Conservation (phyloP, 75 land plant genomes). For the Adiantum capillusveneris region DNA sequence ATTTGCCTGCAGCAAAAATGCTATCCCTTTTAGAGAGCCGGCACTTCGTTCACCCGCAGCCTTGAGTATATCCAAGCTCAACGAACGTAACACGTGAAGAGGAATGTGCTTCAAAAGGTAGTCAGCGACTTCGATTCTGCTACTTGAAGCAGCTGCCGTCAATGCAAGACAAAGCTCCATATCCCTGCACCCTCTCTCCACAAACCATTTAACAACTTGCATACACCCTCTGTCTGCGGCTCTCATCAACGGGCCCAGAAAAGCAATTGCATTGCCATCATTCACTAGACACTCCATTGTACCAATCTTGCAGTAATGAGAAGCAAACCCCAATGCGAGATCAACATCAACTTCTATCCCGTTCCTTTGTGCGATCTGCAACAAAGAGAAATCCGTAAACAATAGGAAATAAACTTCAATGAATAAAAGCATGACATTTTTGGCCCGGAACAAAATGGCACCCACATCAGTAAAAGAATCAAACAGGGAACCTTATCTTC, state of each 20-base stretch:
- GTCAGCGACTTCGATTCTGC: conserved; percentile 61
- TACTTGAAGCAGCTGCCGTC: conserved; percentile 87
- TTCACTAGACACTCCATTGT: conserved; percentile 94
- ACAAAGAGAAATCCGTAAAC: neutral
- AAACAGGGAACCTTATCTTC: too few species aligned
- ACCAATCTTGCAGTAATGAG: conserved; percentile 79
- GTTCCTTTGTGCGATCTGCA: conserved; percentile 85
- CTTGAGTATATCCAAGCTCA: conserved; percentile 82
- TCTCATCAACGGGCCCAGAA: conserved; percentile 87
- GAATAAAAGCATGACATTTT: too few species aligned
- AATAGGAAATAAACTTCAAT: too few species aligned
- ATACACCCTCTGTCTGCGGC: conserved; percentile 88
- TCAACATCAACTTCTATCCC: conserved; percentile 93
- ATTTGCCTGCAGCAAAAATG: conserved; percentile 65
- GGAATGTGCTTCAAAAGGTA: conserved; percentile 83
- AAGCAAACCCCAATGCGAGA: conserved; percentile 90
- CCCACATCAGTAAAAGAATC: too few species aligned
- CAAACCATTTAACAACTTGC: conserved; percentile 87
- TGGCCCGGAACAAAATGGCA: too few species aligned
- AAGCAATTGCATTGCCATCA: conserved; percentile 73
- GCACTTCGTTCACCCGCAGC: conserved; percentile 84
- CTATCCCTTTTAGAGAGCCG: conserved; percentile 73
- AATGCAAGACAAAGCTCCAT: conserved; percentile 96
- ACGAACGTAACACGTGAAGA: conserved; percentile 65
- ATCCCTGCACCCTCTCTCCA: conserved; percentile 74